phyloP scores from a whole-genome alignment of 768 basidiomycete genomes.

The Leucocoprinus birnbaumii region DNA sequence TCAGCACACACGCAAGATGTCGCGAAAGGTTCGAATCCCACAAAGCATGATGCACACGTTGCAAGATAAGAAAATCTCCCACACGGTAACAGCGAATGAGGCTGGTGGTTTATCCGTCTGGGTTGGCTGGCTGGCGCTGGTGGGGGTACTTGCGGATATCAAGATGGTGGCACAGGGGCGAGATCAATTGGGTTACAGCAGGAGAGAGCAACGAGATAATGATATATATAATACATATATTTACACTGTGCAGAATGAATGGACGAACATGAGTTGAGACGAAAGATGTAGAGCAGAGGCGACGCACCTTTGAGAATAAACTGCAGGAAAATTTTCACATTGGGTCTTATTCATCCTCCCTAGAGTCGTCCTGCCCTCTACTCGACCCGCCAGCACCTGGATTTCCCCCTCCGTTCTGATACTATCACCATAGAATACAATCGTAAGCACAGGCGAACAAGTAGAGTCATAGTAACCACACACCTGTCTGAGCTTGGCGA shows the following conservation, averaged over 20 bases:
- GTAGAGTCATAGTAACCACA: constrained; percentile 8
- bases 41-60: background rate
- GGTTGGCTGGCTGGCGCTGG: background rate
- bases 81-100: background rate
- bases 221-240: constrained; percentile 6
- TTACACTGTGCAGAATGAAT: background rate
- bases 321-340: background rate
- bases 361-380: constrained; percentile 1
- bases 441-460: background rate
- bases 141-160: background rate
- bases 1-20: background rate
- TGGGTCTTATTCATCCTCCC: constrained; percentile 1
- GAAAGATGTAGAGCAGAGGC: background rate
- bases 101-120: too few species aligned
- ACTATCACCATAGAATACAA: background rate
- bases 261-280: background rate
- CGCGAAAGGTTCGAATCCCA: background rate
- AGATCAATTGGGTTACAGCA: background rate
- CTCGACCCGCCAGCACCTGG: background rate
- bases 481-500: constrained; percentile 87
- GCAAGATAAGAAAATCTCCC: background rate
- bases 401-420: constrained; percentile 3
- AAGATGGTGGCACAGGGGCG: background rate
- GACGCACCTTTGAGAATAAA: background rate
- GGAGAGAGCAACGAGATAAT: background rate